phyloP scores from a whole-genome alignment of 2,329 filamentous ascomycete genomes.

The Colletotrichum chlorophyti region DNA sequence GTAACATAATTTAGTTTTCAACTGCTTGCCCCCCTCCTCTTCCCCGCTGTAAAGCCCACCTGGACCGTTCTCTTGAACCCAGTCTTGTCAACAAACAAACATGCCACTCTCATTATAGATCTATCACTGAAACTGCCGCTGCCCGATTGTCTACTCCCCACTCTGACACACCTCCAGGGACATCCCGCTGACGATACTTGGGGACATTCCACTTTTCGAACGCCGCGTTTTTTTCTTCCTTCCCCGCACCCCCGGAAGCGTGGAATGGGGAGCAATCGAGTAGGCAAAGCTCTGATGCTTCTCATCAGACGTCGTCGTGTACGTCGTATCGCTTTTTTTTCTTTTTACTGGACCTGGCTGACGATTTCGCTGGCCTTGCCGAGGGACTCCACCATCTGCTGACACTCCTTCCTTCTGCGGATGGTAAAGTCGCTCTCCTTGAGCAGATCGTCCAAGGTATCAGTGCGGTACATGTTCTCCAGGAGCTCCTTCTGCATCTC shows the following conservation, averaged over 20 bases:
- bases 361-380: constrained; percentile 94
- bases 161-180: constrained; percentile 24
- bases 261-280: constrained; percentile 15
- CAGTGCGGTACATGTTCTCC: constrained; percentile 94
- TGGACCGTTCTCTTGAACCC: constrained; percentile 6
- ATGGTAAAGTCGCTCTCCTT: constrained; percentile 99
- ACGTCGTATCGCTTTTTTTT: constrained; percentile 33
- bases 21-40: constrained; percentile 20
- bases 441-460: constrained; percentile 89
- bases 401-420: constrained; percentile 94
- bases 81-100: constrained; percentile 22
- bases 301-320: constrained; percentile 10
- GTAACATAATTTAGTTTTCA: constrained; percentile 18
- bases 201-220: constrained; percentile 19
- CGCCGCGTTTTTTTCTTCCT: constrained; percentile 26
- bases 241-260: constrained; percentile 23
- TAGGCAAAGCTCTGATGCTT: constrained; percentile 18
- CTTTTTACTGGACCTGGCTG: constrained; percentile 71
- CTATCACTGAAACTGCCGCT: constrained; percentile 21
- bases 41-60: constrained; percentile 11
- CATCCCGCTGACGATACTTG: constrained; percentile 24
- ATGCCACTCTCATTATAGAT: constrained; percentile 27
- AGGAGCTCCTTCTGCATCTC: constrained; percentile 98
- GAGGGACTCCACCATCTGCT: constrained; percentile 98
- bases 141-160: constrained; percentile 11